Conservation (phyloP, 2,329 filamentous ascomycete species). For the Penicillium thymicola region DNA sequence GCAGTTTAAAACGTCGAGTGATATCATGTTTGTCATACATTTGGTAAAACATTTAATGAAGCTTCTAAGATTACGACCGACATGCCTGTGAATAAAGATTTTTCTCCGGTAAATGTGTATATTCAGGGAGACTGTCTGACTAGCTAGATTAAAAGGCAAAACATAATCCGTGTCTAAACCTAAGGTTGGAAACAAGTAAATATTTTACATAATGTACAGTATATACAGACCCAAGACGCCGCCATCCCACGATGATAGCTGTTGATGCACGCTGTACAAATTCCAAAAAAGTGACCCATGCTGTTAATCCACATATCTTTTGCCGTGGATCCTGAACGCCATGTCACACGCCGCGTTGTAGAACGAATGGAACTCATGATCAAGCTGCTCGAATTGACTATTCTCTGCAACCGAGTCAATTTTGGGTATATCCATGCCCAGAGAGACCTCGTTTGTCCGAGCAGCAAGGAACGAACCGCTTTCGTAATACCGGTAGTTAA, state of each 20-base stretch:
- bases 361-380: constrained; percentile 34
- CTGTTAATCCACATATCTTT: constrained; percentile 1
- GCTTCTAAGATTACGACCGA: too few species aligned
- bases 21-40: neutral
- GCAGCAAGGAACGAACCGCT: constrained; percentile 33
- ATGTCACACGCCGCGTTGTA: constrained; percentile 38
- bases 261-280: constrained; percentile 9
- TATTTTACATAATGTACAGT: constrained; percentile 15
- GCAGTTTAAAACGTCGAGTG: too few species aligned
- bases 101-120: neutral
- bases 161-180: neutral
- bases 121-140: neutral
- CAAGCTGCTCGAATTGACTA: constrained; percentile 10
- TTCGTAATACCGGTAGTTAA: constrained; percentile 33
- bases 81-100: too few species aligned
- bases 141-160: neutral
- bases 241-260: neutral
- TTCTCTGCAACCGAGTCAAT: neutral
- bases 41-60: neutral
- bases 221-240: constrained; percentile 4
- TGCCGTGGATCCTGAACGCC: constrained; percentile 34
- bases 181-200: neutral
- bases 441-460: constrained; percentile 30
- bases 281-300: neutral
- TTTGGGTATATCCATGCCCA: constrained; percentile 28